Base-by-base conservation (phyloP, 441 rosid genomes). In the Euphorbia celastroides region DNA sequence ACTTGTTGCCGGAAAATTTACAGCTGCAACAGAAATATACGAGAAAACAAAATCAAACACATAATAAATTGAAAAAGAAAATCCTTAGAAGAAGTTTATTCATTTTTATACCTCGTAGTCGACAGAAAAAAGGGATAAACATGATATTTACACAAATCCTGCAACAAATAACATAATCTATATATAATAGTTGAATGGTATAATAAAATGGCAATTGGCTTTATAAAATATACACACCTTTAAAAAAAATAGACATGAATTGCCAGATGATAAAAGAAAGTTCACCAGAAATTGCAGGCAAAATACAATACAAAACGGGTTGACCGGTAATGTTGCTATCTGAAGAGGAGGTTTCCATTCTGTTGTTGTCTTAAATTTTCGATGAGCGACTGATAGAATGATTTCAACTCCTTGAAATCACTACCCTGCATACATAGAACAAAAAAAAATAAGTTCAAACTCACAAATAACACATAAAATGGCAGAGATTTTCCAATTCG, bases 341-440 rank as follows among this genome's bases (percentile, higher is more conserved):
- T 88, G 86, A 93, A 88, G 71, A 80, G 90, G 38, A 72, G 83
- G 79, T 75, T 84, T 65, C 93, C 96, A 12, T 93, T 90, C 75
- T 87, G 96, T 60, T 84, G 92, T 60, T 66, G 72, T 67, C 97
- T 75, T 65, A 90, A 65, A 72, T 78, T 90, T 75, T 90, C 93
- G 12, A 87, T 77, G 17, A 90, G 88, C 23, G 89, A 86, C 70
- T 80, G 93, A 76, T 86, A 86, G 65, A 79, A 85, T 30, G 84
- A 82, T 76, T 79, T 88, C 81, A 90, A 70, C 16, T 82, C 80
- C 75, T 84, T 83, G n/a, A 85, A 72, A 76, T 93, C 98, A 65
- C 71, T 73, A 48, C 87, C 96, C 98, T 93, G 85, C 58, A 44
- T n/a, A 67, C 31, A 50, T 34, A 60, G 32, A 69, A 34, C 38